Evolutionary conservation across 768 basidiomycete genomes (phyloP).

Genomic region (Naganishia friedmannii): DNA sequence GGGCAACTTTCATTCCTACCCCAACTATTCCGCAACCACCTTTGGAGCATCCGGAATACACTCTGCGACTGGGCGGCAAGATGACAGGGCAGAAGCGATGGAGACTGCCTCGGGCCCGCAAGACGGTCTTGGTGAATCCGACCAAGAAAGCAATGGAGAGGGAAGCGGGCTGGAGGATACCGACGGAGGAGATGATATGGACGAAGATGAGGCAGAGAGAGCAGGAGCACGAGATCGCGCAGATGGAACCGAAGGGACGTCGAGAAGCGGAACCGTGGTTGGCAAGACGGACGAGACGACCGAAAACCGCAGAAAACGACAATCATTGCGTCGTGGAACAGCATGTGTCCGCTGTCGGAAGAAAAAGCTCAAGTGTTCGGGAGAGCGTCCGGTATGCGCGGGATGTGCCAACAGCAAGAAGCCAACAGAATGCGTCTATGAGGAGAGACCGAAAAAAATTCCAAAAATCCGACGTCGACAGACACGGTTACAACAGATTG

Average conservation of each 20-base stretch:
- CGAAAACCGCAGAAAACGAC: constrained; percentile 10
- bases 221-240: neutral
- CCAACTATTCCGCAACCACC: neutral
- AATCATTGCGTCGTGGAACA: constrained; percentile 26
- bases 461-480: constrained; percentile 22
- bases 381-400: constrained; percentile 27
- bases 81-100: neutral
- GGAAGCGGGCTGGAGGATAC: neutral
- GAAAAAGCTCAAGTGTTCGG: constrained; percentile 32
- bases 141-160: constrained; percentile 1
- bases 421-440: constrained; percentile 21
- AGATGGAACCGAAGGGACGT: neutral
- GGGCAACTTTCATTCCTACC: neutral
- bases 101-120: neutral
- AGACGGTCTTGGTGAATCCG: neutral
- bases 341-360: constrained; percentile 28
- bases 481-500: constrained; percentile 24
- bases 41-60: too few species aligned
- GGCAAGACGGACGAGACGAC: neutral
- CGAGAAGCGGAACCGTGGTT: neutral
- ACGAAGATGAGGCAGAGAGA: neutral
- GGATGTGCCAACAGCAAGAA: constrained; percentile 24
- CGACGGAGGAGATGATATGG: constrained; percentile 1
- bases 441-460: constrained; percentile 21
- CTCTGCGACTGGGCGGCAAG: neutral